Conservation (phyloP, 768 basidiomycete species). For the Lentinula sp. region DNA sequence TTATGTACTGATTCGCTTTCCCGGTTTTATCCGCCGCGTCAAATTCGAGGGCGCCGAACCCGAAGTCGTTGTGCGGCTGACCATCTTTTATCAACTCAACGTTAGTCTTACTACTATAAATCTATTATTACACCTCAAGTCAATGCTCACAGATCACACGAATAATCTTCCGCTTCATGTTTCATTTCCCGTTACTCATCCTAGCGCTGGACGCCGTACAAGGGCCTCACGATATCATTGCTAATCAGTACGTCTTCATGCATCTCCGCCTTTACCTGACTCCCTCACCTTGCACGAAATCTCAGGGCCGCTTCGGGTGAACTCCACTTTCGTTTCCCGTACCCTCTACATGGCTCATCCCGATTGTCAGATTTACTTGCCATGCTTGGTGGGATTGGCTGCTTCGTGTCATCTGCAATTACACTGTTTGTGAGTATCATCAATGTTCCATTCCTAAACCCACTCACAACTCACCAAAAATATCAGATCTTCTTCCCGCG, state of each 20-base stretch:
- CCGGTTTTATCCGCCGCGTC: constrained; percentile 62
- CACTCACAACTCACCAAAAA: constrained; percentile 36
- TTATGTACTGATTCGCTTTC: constrained; percentile 67
- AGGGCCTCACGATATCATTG: constrained; percentile 42
- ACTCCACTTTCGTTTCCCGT: constrained; percentile 30
- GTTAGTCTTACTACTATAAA: constrained; percentile 25
- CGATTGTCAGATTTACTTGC: constrained; percentile 52
- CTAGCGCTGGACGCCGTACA: constrained; percentile 61
- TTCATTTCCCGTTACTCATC: constrained; percentile 62
- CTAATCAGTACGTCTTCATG: constrained; percentile 43
- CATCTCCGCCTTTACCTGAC: background rate
- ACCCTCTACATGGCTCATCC: constrained; percentile 1
- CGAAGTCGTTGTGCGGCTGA: constrained; percentile 64
- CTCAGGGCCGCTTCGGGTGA: constrained; percentile 46
- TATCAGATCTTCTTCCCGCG: constrained; percentile 73
- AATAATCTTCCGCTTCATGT: constrained; percentile 70
- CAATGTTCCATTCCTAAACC: constrained; percentile 24
- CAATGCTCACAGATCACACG: constrained; percentile 46
- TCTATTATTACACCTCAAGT: background rate
- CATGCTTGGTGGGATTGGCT: constrained; percentile 68
- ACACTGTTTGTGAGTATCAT: constrained; percentile 59
- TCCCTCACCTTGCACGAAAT: background rate
- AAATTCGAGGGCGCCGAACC: constrained; percentile 71
- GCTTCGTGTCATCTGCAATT: constrained; percentile 74
- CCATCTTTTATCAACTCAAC: constrained; percentile 74